Conservation (phyloP, 1,284 basidiomycete species). For the Ganoderma boninense region DNA sequence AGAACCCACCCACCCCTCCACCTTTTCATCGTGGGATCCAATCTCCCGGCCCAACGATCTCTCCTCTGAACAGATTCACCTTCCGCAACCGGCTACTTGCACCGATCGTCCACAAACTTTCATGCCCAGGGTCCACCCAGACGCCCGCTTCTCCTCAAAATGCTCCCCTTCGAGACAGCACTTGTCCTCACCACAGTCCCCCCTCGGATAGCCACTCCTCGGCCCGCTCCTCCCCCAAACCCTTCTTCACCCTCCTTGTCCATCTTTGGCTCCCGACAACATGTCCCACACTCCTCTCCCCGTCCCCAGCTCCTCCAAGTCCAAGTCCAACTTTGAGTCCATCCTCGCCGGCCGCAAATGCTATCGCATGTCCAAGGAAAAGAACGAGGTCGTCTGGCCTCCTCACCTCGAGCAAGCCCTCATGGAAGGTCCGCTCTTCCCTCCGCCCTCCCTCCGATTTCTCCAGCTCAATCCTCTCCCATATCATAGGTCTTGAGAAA, state of each 20-base stretch:
- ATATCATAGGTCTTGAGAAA: conserved; percentile 63
- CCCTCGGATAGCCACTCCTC: conserved; percentile 3
- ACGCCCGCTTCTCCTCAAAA: conserved; percentile 2
- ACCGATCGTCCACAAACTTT: conserved; percentile 9
- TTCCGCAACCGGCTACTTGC: conserved; percentile 1
- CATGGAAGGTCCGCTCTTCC: conserved; percentile 60
- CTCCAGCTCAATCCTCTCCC: background rate
- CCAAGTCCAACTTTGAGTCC: conserved; percentile 47
- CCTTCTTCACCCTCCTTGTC: background rate
- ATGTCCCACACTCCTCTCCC: conserved; percentile 8
- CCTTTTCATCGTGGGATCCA: background rate
- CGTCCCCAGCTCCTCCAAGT: conserved; percentile 17
- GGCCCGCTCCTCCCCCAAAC: background rate
- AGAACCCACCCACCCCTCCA: no score
- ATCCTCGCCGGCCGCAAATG: conserved; percentile 70
- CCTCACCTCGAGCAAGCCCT: conserved; percentile 74
- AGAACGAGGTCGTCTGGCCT: conserved; percentile 73
- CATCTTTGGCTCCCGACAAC: background rate
- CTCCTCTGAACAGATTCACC: background rate
- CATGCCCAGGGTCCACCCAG: background rate
- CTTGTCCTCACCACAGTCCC: conserved; percentile 9
- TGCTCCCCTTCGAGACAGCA: background rate
- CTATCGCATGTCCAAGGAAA: conserved; percentile 71
- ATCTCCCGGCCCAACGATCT: background rate
- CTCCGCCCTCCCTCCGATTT: background rate